phyloP scores from a whole-genome alignment of 2,329 filamentous ascomycete species.

The Arthroderma sp. region DNA sequence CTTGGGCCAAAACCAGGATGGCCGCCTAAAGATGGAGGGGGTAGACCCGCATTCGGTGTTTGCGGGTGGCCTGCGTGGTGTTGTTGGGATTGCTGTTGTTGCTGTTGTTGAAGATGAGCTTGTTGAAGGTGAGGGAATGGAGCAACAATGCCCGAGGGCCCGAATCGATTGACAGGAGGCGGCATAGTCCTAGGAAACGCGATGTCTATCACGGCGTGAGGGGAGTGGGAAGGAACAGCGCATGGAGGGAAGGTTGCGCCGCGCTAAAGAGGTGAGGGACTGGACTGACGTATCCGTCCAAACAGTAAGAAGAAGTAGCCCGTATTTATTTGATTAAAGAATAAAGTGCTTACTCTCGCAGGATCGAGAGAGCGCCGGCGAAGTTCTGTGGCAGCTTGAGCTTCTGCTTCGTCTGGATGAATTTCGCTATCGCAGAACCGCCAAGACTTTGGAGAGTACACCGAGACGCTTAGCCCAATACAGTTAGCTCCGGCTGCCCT shows the following conservation, averaged over 20 bases:
- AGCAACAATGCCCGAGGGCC: constrained; percentile 43
- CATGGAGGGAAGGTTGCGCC: constrained; percentile 10
- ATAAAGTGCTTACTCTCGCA: no score
- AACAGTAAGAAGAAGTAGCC: not conserved
- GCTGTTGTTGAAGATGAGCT: constrained; percentile 32
- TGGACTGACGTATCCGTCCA: constrained; percentile 7
- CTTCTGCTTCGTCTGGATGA: no score
- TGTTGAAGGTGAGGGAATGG: constrained; percentile 47
- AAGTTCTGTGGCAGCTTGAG: no score
- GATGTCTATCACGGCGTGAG: constrained; percentile 9
- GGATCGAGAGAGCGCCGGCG: no score
- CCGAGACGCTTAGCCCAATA: no score
- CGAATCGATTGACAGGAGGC: constrained; percentile 46
- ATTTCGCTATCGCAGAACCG: no score
- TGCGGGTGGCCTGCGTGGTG: constrained; percentile 29
- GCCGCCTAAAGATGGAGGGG: constrained; percentile 46
- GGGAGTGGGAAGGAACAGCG: constrained; percentile 9
- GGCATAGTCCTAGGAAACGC: constrained; percentile 35
- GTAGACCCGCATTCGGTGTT: constrained; percentile 35
- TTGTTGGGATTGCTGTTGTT: constrained; percentile 33
- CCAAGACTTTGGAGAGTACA: no score
- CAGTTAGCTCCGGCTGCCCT: no score
- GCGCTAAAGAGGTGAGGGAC: constrained; percentile 4
- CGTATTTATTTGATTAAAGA: no score
- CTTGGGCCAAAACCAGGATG: constrained; percentile 55